Evolutionary conservation across 2,329 filamentous ascomycete species (phyloP).

Genomic region (Fusarium clavum): DNA sequence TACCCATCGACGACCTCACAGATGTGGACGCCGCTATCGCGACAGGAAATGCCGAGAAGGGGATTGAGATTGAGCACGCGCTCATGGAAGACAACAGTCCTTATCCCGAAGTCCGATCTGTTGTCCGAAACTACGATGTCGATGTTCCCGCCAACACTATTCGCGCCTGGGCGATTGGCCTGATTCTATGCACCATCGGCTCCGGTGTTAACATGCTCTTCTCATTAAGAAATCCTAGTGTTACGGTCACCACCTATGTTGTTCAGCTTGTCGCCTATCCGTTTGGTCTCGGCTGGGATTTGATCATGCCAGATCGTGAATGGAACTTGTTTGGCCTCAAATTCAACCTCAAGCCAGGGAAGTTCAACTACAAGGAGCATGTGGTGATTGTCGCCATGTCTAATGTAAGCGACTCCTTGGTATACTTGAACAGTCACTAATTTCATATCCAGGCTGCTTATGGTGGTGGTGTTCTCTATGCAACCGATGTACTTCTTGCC

Average conservation of each 20-base stretch:
- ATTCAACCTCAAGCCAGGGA: slow-evolving; percentile 67
- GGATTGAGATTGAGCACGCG: slow-evolving; percentile 67
- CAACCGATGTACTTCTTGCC: slow-evolving; percentile 62
- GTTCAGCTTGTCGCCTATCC: slow-evolving; percentile 73
- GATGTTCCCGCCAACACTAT: slow-evolving; percentile 74
- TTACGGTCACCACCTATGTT: slow-evolving; percentile 70
- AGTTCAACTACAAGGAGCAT: slow-evolving; percentile 72
- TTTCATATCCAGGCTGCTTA: slow-evolving; percentile 61
- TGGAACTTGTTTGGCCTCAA: slow-evolving; percentile 64
- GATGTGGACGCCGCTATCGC: slow-evolving; percentile 69
- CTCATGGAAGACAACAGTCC: slow-evolving; percentile 73
- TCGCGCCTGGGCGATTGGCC: slow-evolving; percentile 71
- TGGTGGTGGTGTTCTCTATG: slow-evolving; percentile 68
- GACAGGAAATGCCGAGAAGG: slow-evolving; percentile 66
- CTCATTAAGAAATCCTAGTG: slow-evolving; percentile 68
- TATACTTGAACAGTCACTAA: slow-evolving; percentile 31
- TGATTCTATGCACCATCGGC: slow-evolving; percentile 71
- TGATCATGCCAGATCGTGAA: slow-evolving; percentile 64
- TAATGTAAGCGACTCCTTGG: slow-evolving; percentile 59
- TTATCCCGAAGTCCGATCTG: slow-evolving; percentile 74
- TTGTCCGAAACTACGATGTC: slow-evolving; percentile 73
- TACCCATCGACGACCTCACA: slow-evolving; percentile 71
- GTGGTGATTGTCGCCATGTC: slow-evolving; percentile 73
- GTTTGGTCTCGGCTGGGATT: slow-evolving; percentile 65
- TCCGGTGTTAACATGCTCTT: slow-evolving; percentile 72